Percentiles rank a stretch among this genome's conserved stretches.
Conservation (phyloP, 345 rosid species). For the Gossypium raimondii region DNA sequence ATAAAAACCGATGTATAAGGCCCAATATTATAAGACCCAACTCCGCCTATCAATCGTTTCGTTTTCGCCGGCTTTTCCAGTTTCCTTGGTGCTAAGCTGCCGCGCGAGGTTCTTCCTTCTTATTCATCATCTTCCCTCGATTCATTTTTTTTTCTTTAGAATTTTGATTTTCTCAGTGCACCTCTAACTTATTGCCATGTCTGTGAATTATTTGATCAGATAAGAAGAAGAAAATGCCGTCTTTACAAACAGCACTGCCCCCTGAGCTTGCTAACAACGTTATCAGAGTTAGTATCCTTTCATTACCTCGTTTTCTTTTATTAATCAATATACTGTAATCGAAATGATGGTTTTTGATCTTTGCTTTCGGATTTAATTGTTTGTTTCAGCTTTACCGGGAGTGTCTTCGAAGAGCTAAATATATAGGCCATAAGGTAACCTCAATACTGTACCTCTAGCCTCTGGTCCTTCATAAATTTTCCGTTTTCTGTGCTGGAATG, state of each 20-base stretch:
- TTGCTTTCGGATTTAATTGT: neutral
- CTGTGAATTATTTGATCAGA: neutral
- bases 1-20: neutral
- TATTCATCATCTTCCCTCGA: neutral
- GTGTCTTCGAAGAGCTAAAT: conserved; percentile 93
- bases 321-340: neutral
- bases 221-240: conserved; percentile 44
- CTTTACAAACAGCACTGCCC: conserved; percentile 80
- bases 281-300: conserved; percentile 57
- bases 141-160: neutral
- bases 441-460: neutral
- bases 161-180: neutral
- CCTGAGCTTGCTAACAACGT: conserved; percentile 92
- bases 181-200: neutral
- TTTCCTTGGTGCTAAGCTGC: neutral
- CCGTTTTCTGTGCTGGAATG: neutral
- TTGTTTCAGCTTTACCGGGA: conserved; percentile 79
- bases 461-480: neutral
- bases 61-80: neutral
- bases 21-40: neutral
- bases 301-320: neutral
- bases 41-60: neutral
- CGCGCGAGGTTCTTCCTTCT: neutral
- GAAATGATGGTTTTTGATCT: neutral
- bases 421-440: conserved; percentile 66